Evolutionary conservation across 208 protist species (phyloP), one percentile per base, ranked within the genome.

Genomic region (Trypanosoma lewisi): DNA sequence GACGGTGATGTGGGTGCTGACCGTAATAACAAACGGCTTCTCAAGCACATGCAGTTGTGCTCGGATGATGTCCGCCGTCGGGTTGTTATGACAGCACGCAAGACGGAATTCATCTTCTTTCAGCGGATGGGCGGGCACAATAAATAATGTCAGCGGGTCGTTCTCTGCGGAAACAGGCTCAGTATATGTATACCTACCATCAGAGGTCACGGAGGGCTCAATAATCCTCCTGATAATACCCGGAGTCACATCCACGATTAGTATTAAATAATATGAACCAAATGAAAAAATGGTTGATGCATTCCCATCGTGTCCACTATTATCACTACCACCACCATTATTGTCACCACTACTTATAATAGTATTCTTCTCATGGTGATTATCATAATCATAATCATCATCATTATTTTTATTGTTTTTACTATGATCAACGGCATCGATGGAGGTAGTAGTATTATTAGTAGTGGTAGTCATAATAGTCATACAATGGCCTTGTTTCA

Each of bases 21-120:
- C 61, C 2, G 84, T 89, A 45, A 94, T 77, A 58, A 88, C 44
- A 52, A 91, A 91, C 0, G 87, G 87, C 62, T 83, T 63, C 12
- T 73, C 80, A 57, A 90, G 89, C 12, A 70, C 50, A 33, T n/a
- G 4, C 2, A 68, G 62, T 1, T 16, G 27, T 27, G 67, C 71
- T 47, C 41, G 44, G 36, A 73, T 50, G 45, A 51, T 41, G 58
- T 78, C 72, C 6, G 3, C 21, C 33, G 30, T 2, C 44, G 21
- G 41, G 48, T 87, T 58, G 16, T 75, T 84, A 68, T 89, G 79
- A 57, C 82, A 91, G 55, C 82, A 91, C 6, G 82, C 71, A 51
- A 94, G 58, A 31, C 83, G 81, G 49, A 71, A 75, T 65, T 89
- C 62, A 4, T 71, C 70, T 3, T 59, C 60, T 36, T 67, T 63